Conservation (phyloP, 1,284 basidiomycete genomes). For the Psilocybe mexicana region DNA sequence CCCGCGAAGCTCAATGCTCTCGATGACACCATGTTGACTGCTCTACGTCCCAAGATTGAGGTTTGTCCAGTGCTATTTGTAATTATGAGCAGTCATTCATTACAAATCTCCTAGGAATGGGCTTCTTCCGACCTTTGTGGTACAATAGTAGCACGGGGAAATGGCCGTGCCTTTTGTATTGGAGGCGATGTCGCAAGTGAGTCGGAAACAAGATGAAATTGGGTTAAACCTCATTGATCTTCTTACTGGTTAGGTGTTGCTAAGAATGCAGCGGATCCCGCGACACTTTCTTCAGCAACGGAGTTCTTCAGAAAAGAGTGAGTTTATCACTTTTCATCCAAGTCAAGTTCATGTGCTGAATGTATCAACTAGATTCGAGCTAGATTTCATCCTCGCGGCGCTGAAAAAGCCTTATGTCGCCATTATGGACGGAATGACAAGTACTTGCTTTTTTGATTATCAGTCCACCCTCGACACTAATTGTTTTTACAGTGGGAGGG, state of each 20-base stretch:
- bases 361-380: conserved; percentile 64
- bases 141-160: conserved; percentile 78
- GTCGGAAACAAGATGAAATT: conserved; percentile 13
- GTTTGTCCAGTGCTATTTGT: conserved; percentile 39
- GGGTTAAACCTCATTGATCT: conserved; percentile 11
- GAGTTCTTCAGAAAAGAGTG: conserved; percentile 92
- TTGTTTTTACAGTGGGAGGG: conserved; percentile 78
- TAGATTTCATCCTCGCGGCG: conserved; percentile 84
- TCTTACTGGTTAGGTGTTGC: conserved; percentile 51
- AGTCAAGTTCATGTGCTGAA: neutral
- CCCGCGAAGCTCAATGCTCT: conserved; percentile 87
- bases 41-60: conserved; percentile 74
- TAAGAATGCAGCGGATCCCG: conserved; percentile 44
- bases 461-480: conserved; percentile 7
- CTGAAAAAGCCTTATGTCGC: conserved; percentile 87
- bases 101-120: conserved; percentile 65
- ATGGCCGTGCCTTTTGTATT: conserved; percentile 87
- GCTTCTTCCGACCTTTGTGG: conserved; percentile 70
- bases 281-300: conserved; percentile 63
- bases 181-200: conserved; percentile 91
- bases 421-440: conserved; percentile 89
- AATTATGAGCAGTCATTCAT: neutral
- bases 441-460: conserved; percentile 49
- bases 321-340: conserved; percentile 29
- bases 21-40: conserved; percentile 79